Evolutionary conservation across 1,139 yeast genomes (phyloP).

Genomic region (Suhomyces bokatorum): DNA sequence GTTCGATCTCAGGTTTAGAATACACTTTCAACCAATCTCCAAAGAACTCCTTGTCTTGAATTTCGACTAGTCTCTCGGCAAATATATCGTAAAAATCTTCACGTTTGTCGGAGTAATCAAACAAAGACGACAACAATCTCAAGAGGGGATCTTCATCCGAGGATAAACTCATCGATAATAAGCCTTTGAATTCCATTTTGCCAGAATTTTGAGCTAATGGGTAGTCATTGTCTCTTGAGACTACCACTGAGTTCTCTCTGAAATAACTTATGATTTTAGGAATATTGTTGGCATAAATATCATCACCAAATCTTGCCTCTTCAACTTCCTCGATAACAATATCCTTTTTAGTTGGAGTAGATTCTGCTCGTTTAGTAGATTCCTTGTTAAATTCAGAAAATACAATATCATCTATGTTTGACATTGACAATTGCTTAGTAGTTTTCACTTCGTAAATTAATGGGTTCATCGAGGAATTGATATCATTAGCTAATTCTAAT

Average conservation of each 20-base stretch:
- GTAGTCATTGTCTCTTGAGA: slow-evolving; percentile 25
- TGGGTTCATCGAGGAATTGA: slow-evolving; percentile 50
- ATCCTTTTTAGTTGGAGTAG: not conserved
- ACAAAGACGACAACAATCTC: slow-evolving; percentile 57
- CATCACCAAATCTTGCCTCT: slow-evolving; percentile 20
- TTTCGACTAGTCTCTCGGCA: slow-evolving; percentile 24
- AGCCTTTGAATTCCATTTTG: slow-evolving; percentile 27
- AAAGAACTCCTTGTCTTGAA: slow-evolving; percentile 45
- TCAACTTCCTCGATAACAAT: slow-evolving; percentile 15
- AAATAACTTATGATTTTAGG: slow-evolving; percentile 23
- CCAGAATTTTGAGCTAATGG: slow-evolving; percentile 25
- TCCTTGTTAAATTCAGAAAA: slow-evolving; percentile 51
- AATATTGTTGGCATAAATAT: slow-evolving; percentile 22
- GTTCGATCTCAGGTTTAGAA: slow-evolving; percentile 21
- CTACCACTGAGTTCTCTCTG: slow-evolving; percentile 23
- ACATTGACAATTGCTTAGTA: slow-evolving; percentile 25
- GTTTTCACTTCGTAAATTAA: slow-evolving; percentile 20
- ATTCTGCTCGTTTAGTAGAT: slow-evolving; percentile 12
- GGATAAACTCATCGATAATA: slow-evolving; percentile 18
- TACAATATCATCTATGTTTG: slow-evolving; percentile 49
- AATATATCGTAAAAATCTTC: slow-evolving; percentile 19
- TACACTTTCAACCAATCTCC: slow-evolving; percentile 39
- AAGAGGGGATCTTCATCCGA: slow-evolving; percentile 25
- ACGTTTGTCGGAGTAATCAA: slow-evolving; percentile 38
- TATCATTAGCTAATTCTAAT: slow-evolving; percentile 54